Evolutionary conservation across 208 protist genomes (phyloP).

Genomic region (Trypanosoma cruzi): DNA sequence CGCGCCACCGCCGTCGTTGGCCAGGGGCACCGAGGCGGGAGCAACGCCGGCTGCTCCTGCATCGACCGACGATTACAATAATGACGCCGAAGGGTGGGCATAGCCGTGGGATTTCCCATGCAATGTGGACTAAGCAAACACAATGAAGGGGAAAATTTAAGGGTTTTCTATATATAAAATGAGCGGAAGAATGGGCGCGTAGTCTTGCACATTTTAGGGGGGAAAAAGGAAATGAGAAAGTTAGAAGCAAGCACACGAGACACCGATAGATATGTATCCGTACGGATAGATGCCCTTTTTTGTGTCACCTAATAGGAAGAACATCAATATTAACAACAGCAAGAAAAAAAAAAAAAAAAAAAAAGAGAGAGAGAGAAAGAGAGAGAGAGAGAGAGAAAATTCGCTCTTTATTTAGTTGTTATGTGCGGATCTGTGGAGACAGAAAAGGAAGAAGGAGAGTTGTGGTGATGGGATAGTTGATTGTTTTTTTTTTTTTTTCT

Average conservation of each 20-base stretch:
- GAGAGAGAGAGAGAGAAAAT: not conserved
- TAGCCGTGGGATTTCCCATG: not conserved
- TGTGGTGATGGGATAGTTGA: not conserved
- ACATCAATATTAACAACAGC: not conserved
- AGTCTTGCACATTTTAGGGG: no score
- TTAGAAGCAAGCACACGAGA: no score
- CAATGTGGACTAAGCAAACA: no score
- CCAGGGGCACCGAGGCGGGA: slow-evolving; percentile 1
- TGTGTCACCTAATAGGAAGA: not conserved
- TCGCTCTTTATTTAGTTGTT: not conserved
- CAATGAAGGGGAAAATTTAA: no score
- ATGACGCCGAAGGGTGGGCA: slow-evolving; percentile 8
- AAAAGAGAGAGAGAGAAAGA: not conserved
- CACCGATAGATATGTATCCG: no score
- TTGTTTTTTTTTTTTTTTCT: not conserved
- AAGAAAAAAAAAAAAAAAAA: slow-evolving; percentile 2
- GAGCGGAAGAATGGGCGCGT: no score
- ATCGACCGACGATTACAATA: not conserved
- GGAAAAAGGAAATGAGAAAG: no score
- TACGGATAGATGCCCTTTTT: not conserved
- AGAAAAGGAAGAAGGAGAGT: slow-evolving; percentile 5
- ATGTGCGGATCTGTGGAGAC: not conserved
- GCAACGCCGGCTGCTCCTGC: not conserved
- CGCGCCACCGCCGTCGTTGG: slow-evolving; percentile 18
- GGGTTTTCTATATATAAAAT: no score